These are phyloP conservation scores for Cryomyces antarcticus DNA, from an alignment of 495 filamentous ascomycete species.

Conservation along the genomic window DNA sequence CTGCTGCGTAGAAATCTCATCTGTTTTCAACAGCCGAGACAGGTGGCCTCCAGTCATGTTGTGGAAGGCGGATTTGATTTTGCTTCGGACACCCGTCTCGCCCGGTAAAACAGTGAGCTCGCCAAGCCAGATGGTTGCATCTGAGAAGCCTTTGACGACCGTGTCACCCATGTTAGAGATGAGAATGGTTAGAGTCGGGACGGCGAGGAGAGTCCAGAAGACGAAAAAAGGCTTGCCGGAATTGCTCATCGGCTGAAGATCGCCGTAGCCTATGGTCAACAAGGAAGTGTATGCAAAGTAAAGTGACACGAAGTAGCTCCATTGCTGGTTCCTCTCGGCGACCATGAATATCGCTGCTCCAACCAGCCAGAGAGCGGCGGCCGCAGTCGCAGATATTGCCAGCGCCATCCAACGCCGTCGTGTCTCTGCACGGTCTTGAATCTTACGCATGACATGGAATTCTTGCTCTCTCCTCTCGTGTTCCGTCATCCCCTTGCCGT, in stretches of 20 bases:
- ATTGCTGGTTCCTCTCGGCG: conserved; percentile 33
- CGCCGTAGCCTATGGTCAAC: conserved; percentile 75
- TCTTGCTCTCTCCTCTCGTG: conserved; percentile 46
- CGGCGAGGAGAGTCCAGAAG: conserved; percentile 68
- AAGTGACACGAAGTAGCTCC: conserved; percentile 63
- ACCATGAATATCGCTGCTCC: conserved; percentile 54
- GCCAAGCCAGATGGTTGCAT: conserved; percentile 49
- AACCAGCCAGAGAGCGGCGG: conserved; percentile 57
- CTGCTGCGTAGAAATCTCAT: background rate
- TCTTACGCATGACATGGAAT: conserved; percentile 66
- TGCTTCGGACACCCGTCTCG: conserved; percentile 26
- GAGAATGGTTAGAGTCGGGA: conserved; percentile 66
- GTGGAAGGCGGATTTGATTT: conserved; percentile 4
- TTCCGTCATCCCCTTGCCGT: conserved; percentile 22
- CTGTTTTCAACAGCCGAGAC: conserved; percentile 1
- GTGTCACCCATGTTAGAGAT: conserved; percentile 72
- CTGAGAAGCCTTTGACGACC: conserved; percentile 47
- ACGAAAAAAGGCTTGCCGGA: conserved; percentile 68
- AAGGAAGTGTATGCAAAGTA: conserved; percentile 68
- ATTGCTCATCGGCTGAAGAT: conserved; percentile 47
- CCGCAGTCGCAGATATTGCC: conserved; percentile 37
- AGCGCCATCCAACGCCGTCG: conserved; percentile 47
- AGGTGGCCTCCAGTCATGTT: conserved; percentile 8
- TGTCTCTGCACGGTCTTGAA: conserved; percentile 35
- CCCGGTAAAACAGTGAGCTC: conserved; percentile 58